Conservation (phyloP, 148 eudicot genomes). For the Oxyria digyna region DNA sequence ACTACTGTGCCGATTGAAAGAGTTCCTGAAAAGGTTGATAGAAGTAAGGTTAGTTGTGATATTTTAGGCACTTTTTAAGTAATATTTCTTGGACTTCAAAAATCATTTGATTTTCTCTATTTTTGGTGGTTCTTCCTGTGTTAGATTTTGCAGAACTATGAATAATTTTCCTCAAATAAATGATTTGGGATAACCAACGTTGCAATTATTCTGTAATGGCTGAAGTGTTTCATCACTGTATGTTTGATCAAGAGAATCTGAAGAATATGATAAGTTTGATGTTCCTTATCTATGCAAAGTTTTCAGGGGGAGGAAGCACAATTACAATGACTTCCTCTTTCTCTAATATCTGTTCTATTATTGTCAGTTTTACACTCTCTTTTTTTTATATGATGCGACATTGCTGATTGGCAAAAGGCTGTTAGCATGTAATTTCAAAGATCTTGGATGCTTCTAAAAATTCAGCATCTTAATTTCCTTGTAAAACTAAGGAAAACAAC, state of each 20-base stretch:
- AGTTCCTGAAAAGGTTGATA: constrained; percentile 29
- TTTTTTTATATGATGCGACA: no score
- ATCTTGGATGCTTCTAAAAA: neutral
- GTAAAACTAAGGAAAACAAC: neutral
- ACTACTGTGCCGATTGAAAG: constrained; percentile 22
- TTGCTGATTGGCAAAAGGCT: no score
- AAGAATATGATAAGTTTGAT: neutral
- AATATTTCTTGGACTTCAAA: neutral
- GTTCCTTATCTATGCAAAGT: neutral
- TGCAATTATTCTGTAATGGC: neutral
- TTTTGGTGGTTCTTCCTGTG: neutral
- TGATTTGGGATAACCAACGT: neutral
- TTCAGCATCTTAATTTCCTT: neutral
- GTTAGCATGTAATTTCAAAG: neutral
- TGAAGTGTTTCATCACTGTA: neutral
- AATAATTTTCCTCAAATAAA: neutral
- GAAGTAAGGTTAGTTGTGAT: constrained; percentile 42
- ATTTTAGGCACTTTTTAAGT: neutral
- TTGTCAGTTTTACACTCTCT: neutral
- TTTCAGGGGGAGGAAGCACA: neutral
- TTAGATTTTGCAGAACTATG: neutral
- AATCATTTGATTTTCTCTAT: neutral
- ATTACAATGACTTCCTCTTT: no score
- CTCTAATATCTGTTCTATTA: neutral
- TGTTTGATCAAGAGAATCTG: neutral